A percentile compares a stretch with the other conserved stretches of the same genome.
Evolutionary conservation across 176 grass and related monocot species (phyloP).

Genomic region (Chloris gayana): DNA sequence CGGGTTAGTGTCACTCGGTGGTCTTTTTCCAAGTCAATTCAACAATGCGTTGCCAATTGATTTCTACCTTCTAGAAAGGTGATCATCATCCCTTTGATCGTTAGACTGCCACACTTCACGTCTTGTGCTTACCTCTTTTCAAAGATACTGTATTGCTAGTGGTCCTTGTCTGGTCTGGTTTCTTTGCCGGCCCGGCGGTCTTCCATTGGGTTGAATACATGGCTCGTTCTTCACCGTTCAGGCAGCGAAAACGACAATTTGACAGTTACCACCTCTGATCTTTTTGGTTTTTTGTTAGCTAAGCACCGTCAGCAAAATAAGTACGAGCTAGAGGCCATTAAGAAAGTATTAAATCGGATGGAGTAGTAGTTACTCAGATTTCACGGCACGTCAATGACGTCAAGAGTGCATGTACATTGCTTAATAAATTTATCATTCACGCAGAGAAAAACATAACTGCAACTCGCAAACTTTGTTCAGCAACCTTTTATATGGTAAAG

Average conservation of each 20-base stretch:
- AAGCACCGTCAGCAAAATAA: too few relatives aligned
- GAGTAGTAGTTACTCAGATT: not conserved
- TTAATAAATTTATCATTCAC: too few relatives aligned
- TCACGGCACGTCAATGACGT: not conserved
- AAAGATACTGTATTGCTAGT: not conserved
- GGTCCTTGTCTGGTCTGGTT: not conserved
- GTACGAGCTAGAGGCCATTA: too few relatives aligned
- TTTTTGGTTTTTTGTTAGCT: too few relatives aligned
- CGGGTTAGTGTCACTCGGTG: not conserved
- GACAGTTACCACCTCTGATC: not conserved
- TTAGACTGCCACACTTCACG: not conserved
- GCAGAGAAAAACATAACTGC: not conserved
- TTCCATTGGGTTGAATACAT: not conserved
- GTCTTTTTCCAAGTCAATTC: conserved; percentile 27
- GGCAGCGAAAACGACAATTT: not conserved
- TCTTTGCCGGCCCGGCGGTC: conserved; percentile 20
- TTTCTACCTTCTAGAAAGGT: not conserved
- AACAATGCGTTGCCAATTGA: not conserved
- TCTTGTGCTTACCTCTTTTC: not conserved
- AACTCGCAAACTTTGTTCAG: not conserved
- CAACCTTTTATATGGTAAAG: not conserved
- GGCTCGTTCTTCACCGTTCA: not conserved
- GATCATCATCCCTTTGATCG: too few relatives aligned
- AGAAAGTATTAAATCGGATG: too few relatives aligned
- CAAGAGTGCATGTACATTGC: not conserved